A percentile compares a stretch with the other conserved stretches of the same genome.
Conservation (phyloP, 768 basidiomycete genomes). For the Boletus sensibilis region DNA sequence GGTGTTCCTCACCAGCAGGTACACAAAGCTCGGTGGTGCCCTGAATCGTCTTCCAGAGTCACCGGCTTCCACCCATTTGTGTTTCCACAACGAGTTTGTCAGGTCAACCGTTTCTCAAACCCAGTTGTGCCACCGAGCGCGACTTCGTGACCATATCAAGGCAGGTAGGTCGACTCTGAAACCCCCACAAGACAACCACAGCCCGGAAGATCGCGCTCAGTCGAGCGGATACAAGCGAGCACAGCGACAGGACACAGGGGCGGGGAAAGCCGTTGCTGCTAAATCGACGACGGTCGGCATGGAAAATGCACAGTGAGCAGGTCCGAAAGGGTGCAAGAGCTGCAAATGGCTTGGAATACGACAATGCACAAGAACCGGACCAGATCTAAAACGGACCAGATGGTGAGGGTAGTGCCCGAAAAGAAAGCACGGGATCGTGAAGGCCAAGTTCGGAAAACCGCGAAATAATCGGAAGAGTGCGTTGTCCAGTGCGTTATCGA, state of each 20-base stretch:
- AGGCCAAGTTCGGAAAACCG: constrained; percentile 4
- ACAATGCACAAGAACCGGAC: constrained; percentile 5
- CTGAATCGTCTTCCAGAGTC: constrained; percentile 1
- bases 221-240: not conserved
- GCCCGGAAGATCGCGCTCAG: not conserved
- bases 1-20: not conserved
- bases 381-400: not conserved
- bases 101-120: not conserved
- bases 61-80: not conserved
- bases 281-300: constrained; percentile 1
- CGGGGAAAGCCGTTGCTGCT: constrained; percentile 4
- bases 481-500: constrained; percentile 1
- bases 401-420: not conserved
- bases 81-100: not conserved
- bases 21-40: not conserved
- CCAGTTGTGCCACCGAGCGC: not conserved
- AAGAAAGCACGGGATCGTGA: constrained; percentile 1
- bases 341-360: not conserved
- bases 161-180: not conserved
- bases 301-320: not conserved
- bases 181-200: not conserved
- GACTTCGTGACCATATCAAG: not conserved
- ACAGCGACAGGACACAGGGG: not conserved
- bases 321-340: not conserved
- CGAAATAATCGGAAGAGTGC: constrained; percentile 4